Evolutionary conservation across 2,329 filamentous ascomycete species (phyloP), one percentile per base, ranked within the genome.

Genomic region (Aspergillus neoniger): DNA sequence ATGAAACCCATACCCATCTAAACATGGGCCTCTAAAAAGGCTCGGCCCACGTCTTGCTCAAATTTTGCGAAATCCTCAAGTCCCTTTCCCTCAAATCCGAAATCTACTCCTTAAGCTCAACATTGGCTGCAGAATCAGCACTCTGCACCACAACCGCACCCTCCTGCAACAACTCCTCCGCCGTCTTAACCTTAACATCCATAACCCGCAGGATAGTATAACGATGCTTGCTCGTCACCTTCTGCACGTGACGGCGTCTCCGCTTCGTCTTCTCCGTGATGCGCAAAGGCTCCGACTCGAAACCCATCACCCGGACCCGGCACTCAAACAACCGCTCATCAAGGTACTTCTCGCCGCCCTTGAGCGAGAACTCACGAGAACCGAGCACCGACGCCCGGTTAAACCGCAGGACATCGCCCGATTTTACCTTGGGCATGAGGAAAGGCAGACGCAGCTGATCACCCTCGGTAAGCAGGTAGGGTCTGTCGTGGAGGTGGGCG

Each of bases 311-410:
- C 36, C 88, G 86, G 15, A 93, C 91, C 60, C 92, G 85, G 77
- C 92, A 96, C 74, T 91, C 89, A 70, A 92, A 98, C 60, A 96
- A 77, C 57, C 87, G 80, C 76, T 94, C 89, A 74, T 97, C 92
- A 63, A 98, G 79, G 73, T 90, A 94, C n/a, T 90, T 87, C 4
- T 84, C 80, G 5, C 23, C 47, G 15, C 91, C 91, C 76, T 92
- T 91, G 65, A 98, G 82, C 5, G 94, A 97, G 79, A 91, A 96
- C 76, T 98, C 94, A 65, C 95, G 85, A 67, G 89, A 94, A 28
- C 95, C 95, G 48, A 99, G 80, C 57, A 89, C 82, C 43, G 87
- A 89, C 23, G 92, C 95, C 58, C 92, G 89, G 79, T 96, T 94
- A 60, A 99, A 84, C 6, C 93, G 90, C 62, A 99, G 83, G 39